These are phyloP conservation scores for Gossypium turneri DNA, from an alignment of 345 rosid species.

Conservation along the genomic window DNA sequence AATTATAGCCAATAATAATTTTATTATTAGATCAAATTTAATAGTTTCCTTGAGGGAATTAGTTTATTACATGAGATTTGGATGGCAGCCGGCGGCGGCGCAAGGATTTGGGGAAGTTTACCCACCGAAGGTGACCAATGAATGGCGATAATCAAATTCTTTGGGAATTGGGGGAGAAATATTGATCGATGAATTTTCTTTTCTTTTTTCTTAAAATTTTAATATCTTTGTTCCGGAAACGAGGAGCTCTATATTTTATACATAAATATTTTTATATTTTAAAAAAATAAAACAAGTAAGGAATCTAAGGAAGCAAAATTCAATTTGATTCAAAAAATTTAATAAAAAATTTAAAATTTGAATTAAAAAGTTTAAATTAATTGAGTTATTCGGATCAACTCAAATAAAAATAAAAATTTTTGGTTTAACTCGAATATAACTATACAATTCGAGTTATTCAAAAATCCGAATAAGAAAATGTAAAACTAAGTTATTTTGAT, in stretches of 20 bases:
- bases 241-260: no score
- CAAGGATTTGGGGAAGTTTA: neutral
- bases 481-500: no score
- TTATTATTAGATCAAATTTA: neutral
- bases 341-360: no score
- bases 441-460: no score
- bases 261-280: no score
- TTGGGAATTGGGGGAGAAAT: neutral
- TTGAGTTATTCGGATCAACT: no score
- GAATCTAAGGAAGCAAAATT: accelerated
- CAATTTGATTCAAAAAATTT: no score
- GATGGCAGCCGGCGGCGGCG: neutral
- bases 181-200: neutral
- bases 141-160: neutral
- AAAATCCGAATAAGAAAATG: accelerated
- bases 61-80: neutral
- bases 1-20: neutral
- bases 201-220: neutral
- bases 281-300: no score
- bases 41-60: neutral
- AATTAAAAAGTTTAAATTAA: no score
- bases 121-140: neutral
- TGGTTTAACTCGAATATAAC: no score
- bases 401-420: no score
- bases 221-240: no score